Conservation (phyloP, 2,329 filamentous ascomycete species). For the Plenodomus biglobosus region DNA sequence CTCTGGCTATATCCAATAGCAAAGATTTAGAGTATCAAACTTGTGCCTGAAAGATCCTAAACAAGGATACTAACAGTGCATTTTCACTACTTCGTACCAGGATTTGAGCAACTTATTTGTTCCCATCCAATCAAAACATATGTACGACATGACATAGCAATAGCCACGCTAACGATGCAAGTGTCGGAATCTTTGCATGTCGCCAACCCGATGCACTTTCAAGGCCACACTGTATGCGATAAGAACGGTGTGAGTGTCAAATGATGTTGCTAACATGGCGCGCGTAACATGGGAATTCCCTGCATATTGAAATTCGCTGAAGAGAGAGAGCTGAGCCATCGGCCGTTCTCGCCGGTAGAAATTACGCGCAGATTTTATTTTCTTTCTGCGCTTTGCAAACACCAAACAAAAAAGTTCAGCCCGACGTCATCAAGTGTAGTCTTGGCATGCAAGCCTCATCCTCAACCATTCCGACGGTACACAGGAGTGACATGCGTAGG, state of each 20-base stretch:
- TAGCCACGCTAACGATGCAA: not conserved
- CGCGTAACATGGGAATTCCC: not conserved
- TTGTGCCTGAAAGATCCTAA: too few relatives aligned
- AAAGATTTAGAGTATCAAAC: too few relatives aligned
- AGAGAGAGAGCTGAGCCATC: not conserved
- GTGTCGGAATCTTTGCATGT: not conserved
- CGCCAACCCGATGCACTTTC: not conserved
- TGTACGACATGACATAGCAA: too few relatives aligned
- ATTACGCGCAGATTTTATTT: not conserved
- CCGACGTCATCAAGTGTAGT: constrained; percentile 5
- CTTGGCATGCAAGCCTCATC: constrained; percentile 13
- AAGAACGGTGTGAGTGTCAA: not conserved
- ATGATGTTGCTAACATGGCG: not conserved
- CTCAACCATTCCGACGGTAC: constrained; percentile 17
- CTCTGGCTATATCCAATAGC: too few relatives aligned
- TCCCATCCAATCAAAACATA: too few relatives aligned
- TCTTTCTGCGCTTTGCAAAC: not conserved
- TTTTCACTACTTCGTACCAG: too few relatives aligned
- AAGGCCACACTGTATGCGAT: not conserved
- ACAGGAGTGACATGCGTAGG: constrained; percentile 12
- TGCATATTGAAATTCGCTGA: too few relatives aligned
- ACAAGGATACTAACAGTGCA: too few relatives aligned
- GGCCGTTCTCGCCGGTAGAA: not conserved
- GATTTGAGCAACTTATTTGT: too few relatives aligned
- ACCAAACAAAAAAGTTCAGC: not conserved